Percentiles rank a stretch among this genome's conserved stretches.
Conservation (phyloP, 768 basidiomycete species). For the Rhodotorula graminis region DNA sequence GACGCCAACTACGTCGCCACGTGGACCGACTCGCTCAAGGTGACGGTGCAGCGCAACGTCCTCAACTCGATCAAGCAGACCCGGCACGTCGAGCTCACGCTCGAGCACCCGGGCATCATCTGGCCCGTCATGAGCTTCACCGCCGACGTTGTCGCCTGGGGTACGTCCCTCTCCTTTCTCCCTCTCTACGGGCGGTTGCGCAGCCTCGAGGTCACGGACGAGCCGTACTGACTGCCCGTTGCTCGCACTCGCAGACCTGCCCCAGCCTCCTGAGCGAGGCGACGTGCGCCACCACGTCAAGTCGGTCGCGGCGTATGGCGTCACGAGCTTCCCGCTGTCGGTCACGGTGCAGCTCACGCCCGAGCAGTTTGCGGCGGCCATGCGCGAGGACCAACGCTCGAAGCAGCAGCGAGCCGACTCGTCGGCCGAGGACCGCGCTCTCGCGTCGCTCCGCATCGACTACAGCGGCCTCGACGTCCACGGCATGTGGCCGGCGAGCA, state of each 20-base stretch:
- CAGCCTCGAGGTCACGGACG: too few species aligned
- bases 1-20: conserved; percentile 53
- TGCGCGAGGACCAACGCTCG: conserved; percentile 25
- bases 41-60: conserved; percentile 59
- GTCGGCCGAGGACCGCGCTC: conserved; percentile 24
- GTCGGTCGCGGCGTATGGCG: conserved; percentile 62
- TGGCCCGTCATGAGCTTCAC: conserved; percentile 84
- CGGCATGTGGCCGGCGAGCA: conserved; percentile 77
- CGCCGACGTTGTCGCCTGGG: conserved; percentile 79
- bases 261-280: conserved; percentile 67
- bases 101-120: conserved; percentile 78
- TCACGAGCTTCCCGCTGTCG: conserved; percentile 66
- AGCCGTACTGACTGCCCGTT: neutral
- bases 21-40: conserved; percentile 50
- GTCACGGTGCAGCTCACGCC: conserved; percentile 61
- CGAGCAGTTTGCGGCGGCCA: conserved; percentile 27
- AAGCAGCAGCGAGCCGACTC: conserved; percentile 42
- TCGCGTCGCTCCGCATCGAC: conserved; percentile 56
- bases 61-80: conserved; percentile 60
- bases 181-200: too few species aligned
- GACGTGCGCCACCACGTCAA: conserved; percentile 78
- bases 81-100: conserved; percentile 62
- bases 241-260: conserved; percentile 23
- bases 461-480: conserved; percentile 74
- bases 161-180: neutral